phyloP scores from a whole-genome alignment of 768 basidiomycete species.

The Phylloporus arenicola region DNA sequence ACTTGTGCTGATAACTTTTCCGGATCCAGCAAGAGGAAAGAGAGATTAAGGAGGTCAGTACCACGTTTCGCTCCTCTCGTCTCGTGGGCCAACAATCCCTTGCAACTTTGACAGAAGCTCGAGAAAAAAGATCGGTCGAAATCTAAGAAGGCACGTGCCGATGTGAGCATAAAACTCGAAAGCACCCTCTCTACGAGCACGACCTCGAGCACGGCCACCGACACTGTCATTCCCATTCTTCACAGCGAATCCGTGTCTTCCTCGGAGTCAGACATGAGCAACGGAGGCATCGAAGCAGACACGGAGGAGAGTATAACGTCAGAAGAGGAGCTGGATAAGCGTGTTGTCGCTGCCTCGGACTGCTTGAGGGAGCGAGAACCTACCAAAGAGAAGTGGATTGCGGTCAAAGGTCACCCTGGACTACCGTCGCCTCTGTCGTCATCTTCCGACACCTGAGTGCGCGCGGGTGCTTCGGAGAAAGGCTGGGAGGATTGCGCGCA shows the following conservation, averaged over 20 bases:
- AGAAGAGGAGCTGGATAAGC: slow-evolving; percentile 56
- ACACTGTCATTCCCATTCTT: slow-evolving; percentile 18
- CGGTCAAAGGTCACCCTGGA: slow-evolving; percentile 51
- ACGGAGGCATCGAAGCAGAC: slow-evolving; percentile 62
- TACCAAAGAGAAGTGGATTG: slow-evolving; percentile 70
- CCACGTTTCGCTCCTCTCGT: background rate
- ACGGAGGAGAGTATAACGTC: slow-evolving; percentile 73
- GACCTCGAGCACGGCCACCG: slow-evolving; percentile 4
- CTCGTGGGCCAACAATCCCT: background rate
- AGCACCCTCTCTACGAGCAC: slow-evolving; percentile 7
- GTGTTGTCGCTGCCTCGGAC: slow-evolving; percentile 13
- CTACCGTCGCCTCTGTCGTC: background rate
- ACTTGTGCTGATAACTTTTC: slow-evolving; percentile 18
- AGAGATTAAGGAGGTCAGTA: slow-evolving; percentile 42
- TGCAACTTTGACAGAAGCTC: slow-evolving; percentile 36
- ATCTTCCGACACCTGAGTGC: slow-evolving; percentile 9
- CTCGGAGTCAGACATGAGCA: slow-evolving; percentile 57
- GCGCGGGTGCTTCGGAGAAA: background rate
- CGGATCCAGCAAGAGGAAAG: slow-evolving; percentile 37
- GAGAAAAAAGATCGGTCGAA: slow-evolving; percentile 56
- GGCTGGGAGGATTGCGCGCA: background rate
- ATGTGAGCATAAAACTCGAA: slow-evolving; percentile 28
- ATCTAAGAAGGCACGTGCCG: slow-evolving; percentile 42
- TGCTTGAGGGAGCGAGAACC: slow-evolving; percentile 15
- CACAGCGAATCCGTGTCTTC: slow-evolving; percentile 37